Conservation (phyloP, 768 basidiomycete genomes). For the Tephrocybe sp. region DNA sequence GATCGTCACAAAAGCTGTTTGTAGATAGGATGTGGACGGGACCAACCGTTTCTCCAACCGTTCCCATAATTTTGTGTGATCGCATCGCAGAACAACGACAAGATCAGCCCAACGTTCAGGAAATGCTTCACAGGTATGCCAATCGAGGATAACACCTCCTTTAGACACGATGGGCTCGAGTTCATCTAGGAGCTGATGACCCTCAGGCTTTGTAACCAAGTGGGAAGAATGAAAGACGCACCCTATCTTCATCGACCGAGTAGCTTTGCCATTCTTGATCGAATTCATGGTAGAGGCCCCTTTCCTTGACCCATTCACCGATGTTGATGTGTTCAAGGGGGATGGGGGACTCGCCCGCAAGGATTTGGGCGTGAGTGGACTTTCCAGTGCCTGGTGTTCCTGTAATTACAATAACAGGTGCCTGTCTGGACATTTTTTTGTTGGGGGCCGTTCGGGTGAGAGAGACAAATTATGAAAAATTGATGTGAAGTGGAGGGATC, state of each 20-base stretch:
- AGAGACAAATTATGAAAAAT: too few species aligned
- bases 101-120: conserved; percentile 97
- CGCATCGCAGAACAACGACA: conserved; percentile 87
- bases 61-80: conserved; percentile 86
- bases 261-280: conserved; percentile 96
- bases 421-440: conserved; percentile 12
- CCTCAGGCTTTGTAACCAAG: conserved; percentile 2
- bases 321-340: conserved; percentile 84
- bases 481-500: background rate
- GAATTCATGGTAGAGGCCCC: conserved; percentile 75
- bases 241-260: conserved; percentile 95
- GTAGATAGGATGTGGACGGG: background rate
- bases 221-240: conserved; percentile 30
- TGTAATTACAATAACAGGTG: conserved; percentile 78
- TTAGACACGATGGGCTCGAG: conserved; percentile 66
- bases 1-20: conserved; percentile 1
- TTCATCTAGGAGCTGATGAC: conserved; percentile 76
- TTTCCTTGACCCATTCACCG: conserved; percentile 85
- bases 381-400: conserved; percentile 97
- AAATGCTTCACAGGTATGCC: conserved; percentile 92
- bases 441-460: background rate
- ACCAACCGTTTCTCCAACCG: conserved; percentile 84
- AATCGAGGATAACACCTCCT: conserved; percentile 87
- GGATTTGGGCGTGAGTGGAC: conserved; percentile 86
- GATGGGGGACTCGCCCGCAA: conserved; percentile 67